Conservation (phyloP, 805 yeast species). For the Kazachstania africana region DNA sequence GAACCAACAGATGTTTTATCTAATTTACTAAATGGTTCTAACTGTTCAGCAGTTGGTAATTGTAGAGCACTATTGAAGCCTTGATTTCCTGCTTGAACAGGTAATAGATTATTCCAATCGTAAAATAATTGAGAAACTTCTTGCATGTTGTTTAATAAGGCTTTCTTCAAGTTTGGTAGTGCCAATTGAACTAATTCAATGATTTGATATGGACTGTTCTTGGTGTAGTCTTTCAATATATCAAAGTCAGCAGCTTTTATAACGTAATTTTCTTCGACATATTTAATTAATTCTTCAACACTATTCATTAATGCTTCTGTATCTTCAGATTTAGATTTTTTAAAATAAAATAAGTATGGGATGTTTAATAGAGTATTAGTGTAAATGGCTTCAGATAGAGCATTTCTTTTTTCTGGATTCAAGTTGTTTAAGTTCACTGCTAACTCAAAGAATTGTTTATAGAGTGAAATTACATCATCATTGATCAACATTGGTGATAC, state of each 20-base stretch:
- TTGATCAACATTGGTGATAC: constrained; percentile 50
- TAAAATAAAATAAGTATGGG: constrained; percentile 50
- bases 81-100: constrained; percentile 21
- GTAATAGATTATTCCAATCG: constrained; percentile 28
- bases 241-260: constrained; percentile 12
- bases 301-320: constrained; percentile 17
- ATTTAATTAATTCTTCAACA: constrained; percentile 35
- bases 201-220: constrained; percentile 37
- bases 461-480: constrained; percentile 36
- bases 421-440: constrained; percentile 46
- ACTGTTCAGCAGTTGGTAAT: constrained; percentile 29
- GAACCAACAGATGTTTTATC: constrained; percentile 32
- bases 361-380: constrained; percentile 49
- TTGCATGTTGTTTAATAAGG: constrained; percentile 33
- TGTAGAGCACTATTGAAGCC: constrained; percentile 24
- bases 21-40: constrained; percentile 24
- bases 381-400: constrained; percentile 57
- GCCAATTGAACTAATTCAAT: constrained; percentile 38
- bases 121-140: constrained; percentile 29
- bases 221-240: constrained; percentile 18
- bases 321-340: constrained; percentile 21
- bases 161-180: constrained; percentile 36
- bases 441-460: constrained; percentile 40
- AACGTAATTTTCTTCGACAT: constrained; percentile 29
- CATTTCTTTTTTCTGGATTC: constrained; percentile 31